phyloP scores from a whole-genome alignment of 176 grass and related monocot species.

The Saccharum officinarum region DNA sequence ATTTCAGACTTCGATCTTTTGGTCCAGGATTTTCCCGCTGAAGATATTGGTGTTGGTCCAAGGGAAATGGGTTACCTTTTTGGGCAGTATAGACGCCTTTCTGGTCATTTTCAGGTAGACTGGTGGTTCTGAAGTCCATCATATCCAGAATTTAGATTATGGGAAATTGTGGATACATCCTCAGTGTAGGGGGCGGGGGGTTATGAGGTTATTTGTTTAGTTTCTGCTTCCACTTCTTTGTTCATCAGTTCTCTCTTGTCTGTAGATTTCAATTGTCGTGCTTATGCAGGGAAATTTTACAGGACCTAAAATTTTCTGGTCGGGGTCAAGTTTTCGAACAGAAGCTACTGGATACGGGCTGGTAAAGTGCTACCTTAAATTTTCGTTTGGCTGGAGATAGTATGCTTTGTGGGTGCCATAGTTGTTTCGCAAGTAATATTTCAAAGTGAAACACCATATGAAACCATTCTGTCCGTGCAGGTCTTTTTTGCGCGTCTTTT shows the following conservation, averaged over 20 bases:
- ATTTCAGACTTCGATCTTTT: constrained; percentile 23
- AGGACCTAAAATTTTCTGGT: constrained; percentile 99
- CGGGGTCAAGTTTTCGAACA: constrained; percentile 97
- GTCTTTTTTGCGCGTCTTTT: constrained; percentile 98
- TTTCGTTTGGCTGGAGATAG: constrained; percentile 24
- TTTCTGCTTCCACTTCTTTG: constrained; percentile 30
- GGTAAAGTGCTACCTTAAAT: constrained; percentile 54
- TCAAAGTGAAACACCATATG: neutral
- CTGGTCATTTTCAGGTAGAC: constrained; percentile 96
- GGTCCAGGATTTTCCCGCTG: constrained; percentile 84
- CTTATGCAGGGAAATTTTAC: constrained; percentile 98
- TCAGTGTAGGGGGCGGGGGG: neutral
- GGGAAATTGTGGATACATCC: neutral
- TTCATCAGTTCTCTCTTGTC: constrained; percentile 25
- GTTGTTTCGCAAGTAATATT: constrained; percentile 26
- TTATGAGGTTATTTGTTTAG: constrained; percentile 8
- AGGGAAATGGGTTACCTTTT: constrained; percentile 99
- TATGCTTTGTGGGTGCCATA: constrained; percentile 10
- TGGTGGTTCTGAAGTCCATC: constrained; percentile 15
- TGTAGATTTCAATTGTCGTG: constrained; percentile 59
- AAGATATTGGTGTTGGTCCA: constrained; percentile 95
- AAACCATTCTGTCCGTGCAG: constrained; percentile 34
- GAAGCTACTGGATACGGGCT: constrained; percentile 99
- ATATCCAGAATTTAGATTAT: constrained; percentile 11
- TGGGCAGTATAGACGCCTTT: constrained; percentile 94